phyloP scores from a whole-genome alignment of 2,329 filamentous ascomycete species.

The Apiospora arundinis region DNA sequence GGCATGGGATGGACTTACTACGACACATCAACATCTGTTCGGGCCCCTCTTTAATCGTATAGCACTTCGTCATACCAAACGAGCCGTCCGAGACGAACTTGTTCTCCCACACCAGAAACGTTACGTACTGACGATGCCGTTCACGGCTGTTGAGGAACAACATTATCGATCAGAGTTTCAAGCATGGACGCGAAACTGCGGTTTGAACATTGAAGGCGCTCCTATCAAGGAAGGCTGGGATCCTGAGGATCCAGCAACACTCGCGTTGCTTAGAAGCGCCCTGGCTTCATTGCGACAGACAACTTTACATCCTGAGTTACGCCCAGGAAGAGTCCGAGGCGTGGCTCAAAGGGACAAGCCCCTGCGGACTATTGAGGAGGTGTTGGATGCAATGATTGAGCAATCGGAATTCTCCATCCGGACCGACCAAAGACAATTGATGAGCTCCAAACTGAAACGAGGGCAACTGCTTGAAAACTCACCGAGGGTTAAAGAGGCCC shows the following conservation, averaged over 20 bases:
- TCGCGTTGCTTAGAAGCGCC: constrained; percentile 81
- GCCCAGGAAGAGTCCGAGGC: constrained; percentile 67
- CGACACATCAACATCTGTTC: constrained; percentile 68
- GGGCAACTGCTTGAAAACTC: constrained; percentile 84
- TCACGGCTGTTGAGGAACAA: constrained; percentile 89
- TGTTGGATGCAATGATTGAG: constrained; percentile 90
- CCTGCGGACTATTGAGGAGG: constrained; percentile 82
- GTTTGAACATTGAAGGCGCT: constrained; percentile 67
- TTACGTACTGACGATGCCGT: constrained; percentile 86
- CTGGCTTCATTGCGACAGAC: constrained; percentile 80
- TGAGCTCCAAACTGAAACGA: constrained; percentile 68
- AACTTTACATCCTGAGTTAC: constrained; percentile 85
- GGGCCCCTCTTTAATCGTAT: constrained; percentile 72
- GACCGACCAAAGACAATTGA: constrained; percentile 70
- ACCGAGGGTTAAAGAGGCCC: constrained; percentile 68
- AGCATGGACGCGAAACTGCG: constrained; percentile 74
- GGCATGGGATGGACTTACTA: constrained; percentile 73
- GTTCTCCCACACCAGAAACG: constrained; percentile 82
- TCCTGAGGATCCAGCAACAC: constrained; percentile 58
- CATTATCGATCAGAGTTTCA: constrained; percentile 80
- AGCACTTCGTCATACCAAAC: constrained; percentile 85
- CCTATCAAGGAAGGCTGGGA: constrained; percentile 70
- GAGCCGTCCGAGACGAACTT: constrained; percentile 78
- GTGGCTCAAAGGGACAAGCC: constrained; percentile 69
- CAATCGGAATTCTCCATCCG: constrained; percentile 74